Conservation (phyloP, 2,329 filamentous ascomycete genomes). For the Ophiostoma ulmi region DNA sequence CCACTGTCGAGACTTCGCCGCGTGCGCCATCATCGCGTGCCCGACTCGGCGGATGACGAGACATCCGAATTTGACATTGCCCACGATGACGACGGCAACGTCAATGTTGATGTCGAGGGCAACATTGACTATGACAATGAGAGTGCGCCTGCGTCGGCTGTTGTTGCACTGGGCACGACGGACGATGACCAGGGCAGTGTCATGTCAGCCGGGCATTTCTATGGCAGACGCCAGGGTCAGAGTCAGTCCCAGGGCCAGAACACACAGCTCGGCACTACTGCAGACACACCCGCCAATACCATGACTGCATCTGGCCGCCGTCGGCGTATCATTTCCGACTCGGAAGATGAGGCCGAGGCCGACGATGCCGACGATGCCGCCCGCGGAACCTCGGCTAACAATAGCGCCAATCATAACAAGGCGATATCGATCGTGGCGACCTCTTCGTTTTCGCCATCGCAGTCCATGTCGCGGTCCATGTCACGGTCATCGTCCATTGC, state of each 20-base stretch:
- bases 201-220: constrained; percentile 18
- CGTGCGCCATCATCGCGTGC: neutral
- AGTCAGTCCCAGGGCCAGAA: neutral
- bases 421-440: neutral
- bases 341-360: constrained; percentile 18
- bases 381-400: neutral
- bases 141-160: constrained; percentile 12
- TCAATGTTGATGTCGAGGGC: neutral
- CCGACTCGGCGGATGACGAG: constrained; percentile 11
- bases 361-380: neutral
- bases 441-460: neutral
- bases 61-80: neutral
- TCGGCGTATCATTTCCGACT: constrained; percentile 21
- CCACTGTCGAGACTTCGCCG: neutral
- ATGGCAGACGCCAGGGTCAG: neutral
- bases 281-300: neutral
- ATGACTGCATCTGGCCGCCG: neutral
- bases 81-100: neutral
- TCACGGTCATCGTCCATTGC: neutral
- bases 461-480: neutral
- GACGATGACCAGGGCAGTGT: constrained; percentile 21
- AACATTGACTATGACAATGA: neutral
- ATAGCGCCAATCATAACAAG: neutral
- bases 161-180: constrained; percentile 18
- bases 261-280: neutral